Evolutionary conservation across 2,329 filamentous ascomycete species (phyloP).

Genomic region (Botryosphaeria agaves): DNA sequence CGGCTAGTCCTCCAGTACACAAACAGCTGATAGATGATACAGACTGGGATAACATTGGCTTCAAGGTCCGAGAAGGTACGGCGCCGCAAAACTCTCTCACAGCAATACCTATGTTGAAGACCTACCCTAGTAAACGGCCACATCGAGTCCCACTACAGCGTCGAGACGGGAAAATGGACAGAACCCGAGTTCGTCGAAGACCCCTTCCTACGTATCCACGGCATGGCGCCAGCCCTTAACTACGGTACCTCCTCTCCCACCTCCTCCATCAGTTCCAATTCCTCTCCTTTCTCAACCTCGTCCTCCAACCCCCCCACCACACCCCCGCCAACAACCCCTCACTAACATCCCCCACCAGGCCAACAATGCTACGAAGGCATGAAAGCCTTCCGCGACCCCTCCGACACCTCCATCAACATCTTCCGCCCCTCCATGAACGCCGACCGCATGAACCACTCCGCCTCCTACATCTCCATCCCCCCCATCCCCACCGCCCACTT

Average conservation of each 20-base stretch:
- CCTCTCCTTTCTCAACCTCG: neutral
- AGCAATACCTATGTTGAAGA: too few relatives aligned
- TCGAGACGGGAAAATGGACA: conserved; percentile 59
- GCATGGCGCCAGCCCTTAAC: conserved; percentile 89
- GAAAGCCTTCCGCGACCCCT: conserved; percentile 76
- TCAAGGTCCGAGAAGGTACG: conserved; percentile 75
- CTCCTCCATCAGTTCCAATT: neutral
- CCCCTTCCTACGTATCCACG: conserved; percentile 76
- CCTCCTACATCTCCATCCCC: conserved; percentile 69
- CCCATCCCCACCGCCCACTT: conserved; percentile 50
- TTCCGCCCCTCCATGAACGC: conserved; percentile 85
- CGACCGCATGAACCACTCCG: conserved; percentile 66
- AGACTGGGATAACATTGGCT: conserved; percentile 90
- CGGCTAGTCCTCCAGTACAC: conserved; percentile 3
- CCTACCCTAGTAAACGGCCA: conserved; percentile 66
- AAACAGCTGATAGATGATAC: conserved; percentile 2
- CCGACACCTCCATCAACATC: conserved; percentile 54
- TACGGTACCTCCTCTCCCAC: conserved; percentile 36
- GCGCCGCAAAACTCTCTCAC: too few relatives aligned
- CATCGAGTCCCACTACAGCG: conserved; percentile 71
- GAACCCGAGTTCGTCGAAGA: conserved; percentile 62
- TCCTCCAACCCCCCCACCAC: neutral
- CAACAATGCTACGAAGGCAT: conserved; percentile 98
- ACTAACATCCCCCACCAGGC: conserved; percentile 16
- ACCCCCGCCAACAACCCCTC: neutral